Evolutionary conservation across 257 asterid genomes (phyloP).

Genomic region (Forsythia suspensa): DNA sequence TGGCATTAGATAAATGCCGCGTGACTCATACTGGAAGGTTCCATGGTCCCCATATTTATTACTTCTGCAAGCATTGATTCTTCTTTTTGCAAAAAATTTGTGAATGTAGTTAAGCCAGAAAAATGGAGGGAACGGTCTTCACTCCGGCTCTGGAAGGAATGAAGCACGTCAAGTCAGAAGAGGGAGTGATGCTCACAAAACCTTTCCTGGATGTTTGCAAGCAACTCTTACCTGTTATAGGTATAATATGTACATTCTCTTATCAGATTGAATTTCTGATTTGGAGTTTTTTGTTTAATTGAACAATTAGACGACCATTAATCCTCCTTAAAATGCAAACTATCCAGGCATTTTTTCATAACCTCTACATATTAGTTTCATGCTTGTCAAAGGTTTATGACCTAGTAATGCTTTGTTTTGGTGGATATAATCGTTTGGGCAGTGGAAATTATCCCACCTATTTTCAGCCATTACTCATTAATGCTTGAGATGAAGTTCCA

Average conservation of each 20-base stretch:
- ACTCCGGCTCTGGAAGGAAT: slow-evolving; percentile 88
- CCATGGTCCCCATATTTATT: background rate
- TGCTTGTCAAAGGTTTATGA: background rate
- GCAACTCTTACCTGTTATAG: slow-evolving; percentile 79
- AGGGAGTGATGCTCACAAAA: slow-evolving; percentile 80
- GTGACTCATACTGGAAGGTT: background rate
- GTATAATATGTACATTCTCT: slow-evolving; percentile 38
- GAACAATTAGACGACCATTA: background rate
- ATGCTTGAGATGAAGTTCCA: background rate
- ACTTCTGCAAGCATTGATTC: background rate
- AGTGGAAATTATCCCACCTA: background rate
- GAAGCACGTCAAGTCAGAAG: slow-evolving; percentile 81
- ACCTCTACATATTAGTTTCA: background rate
- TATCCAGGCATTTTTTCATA: background rate
- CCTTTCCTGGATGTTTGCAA: slow-evolving; percentile 95
- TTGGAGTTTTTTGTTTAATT: slow-evolving; percentile 16
- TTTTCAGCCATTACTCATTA: background rate
- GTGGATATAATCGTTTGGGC: background rate
- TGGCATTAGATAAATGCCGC: background rate
- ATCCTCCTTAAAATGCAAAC: background rate
- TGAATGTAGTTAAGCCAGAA: slow-evolving; percentile 31
- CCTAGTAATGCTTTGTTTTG: background rate
- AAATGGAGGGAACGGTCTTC: slow-evolving; percentile 89
- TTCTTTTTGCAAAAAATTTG: background rate
- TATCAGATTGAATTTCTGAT: background rate